Percentiles rank a stretch among this genome's conserved stretches.
These are phyloP conservation scores for Beauveria pseudobassiana DNA, from an alignment of 2,329 filamentous ascomycete species.

Conservation along the genomic window DNA sequence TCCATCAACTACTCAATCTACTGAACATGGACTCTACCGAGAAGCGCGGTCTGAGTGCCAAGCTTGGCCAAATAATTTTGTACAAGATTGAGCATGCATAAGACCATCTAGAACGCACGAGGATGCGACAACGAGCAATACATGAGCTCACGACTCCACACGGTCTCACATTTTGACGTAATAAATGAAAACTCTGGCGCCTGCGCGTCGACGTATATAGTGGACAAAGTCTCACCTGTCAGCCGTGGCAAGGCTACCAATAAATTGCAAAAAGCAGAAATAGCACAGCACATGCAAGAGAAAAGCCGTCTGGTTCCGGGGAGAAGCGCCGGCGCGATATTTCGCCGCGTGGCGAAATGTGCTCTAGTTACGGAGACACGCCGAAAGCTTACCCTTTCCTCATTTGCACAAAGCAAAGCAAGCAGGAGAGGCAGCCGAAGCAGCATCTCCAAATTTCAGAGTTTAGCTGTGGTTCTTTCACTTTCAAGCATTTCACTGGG, in stretches of 20 bases:
- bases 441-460: constrained; percentile 3
- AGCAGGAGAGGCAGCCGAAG: neutral
- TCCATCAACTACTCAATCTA: too few species aligned
- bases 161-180: neutral
- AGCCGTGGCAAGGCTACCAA: too few species aligned
- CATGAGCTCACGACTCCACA: neutral
- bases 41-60: neutral
- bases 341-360: too few species aligned
- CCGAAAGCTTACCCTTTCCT: neutral
- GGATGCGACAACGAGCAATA: neutral
- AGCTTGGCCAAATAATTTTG: too few species aligned
- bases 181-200: neutral
- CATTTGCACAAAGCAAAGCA: neutral
- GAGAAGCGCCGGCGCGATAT: too few species aligned
- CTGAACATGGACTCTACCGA: neutral
- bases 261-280: too few species aligned
- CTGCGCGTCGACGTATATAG: too few species aligned
- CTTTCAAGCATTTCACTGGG: neutral
- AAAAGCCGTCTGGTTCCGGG: too few species aligned
- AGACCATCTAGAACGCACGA: neutral
- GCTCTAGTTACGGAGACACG: too few species aligned
- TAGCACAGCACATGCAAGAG: too few species aligned
- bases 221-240: too few species aligned
- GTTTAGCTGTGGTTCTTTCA: neutral
- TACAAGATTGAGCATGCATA: neutral